A percentile compares a stretch with the other conserved stretches of the same genome.
Evolutionary conservation across 1,284 basidiomycete species (phyloP).

Genomic region (Tylopilus sp.): DNA sequence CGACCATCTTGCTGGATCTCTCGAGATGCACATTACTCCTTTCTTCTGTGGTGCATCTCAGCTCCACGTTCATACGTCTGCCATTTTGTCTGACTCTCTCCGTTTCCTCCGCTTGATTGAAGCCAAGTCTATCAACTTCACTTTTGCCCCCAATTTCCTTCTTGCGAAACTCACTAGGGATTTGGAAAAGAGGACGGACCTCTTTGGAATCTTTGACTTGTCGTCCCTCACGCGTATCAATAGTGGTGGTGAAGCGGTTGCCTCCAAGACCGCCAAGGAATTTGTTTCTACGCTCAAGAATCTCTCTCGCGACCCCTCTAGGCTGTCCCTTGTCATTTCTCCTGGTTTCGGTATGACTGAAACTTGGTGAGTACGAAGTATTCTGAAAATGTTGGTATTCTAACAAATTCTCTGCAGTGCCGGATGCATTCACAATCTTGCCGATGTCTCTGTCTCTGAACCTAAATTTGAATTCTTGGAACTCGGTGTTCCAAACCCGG

Average conservation of each 20-base stretch:
- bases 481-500: slow-evolving; percentile 29
- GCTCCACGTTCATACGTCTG: slow-evolving; percentile 33
- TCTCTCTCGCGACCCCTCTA: slow-evolving; percentile 28
- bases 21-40: slow-evolving; percentile 32
- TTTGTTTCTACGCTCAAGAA: slow-evolving; percentile 37
- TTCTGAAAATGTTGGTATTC: background rate
- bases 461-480: slow-evolving; percentile 32
- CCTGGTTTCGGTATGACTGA: slow-evolving; percentile 49
- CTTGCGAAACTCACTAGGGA: slow-evolving; percentile 41
- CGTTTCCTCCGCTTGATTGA: slow-evolving; percentile 30
- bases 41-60: slow-evolving; percentile 32
- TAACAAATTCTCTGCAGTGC: slow-evolving; percentile 26
- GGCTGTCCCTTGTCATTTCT: slow-evolving; percentile 39
- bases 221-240: slow-evolving; percentile 28
- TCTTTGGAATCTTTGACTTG: slow-evolving; percentile 24
- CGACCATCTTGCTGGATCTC: slow-evolving; percentile 40
- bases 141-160: slow-evolving; percentile 48
- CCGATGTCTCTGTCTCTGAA: slow-evolving; percentile 13
- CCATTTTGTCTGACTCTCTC: slow-evolving; percentile 33
- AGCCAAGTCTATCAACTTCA: slow-evolving; percentile 31
- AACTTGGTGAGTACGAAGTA: slow-evolving; percentile 35
- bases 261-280: slow-evolving; percentile 39
- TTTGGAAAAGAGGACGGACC: slow-evolving; percentile 23
- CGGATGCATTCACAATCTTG: slow-evolving; percentile 39
- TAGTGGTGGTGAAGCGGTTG: slow-evolving; percentile 43